Conservation (phyloP, 78 protist genomes). For the slime mould (Dictyostelium discoideum) region dicty_2.7 NC_007090.3:3674001-3674500, state of each 20-base stretch:
- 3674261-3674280: neutral
- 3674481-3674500: neutral
- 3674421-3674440: neutral
- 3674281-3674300: neutral
- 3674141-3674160: neutral
- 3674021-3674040: neutral
- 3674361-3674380: neutral
- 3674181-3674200: neutral
- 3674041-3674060: neutral
- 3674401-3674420: neutral
- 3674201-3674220: constrained; percentile 25
- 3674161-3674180: neutral
- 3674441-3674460: neutral
- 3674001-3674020: neutral
- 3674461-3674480: neutral
- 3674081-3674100: constrained; percentile 8
- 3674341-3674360: neutral
- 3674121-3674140: neutral
- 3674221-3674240: neutral
- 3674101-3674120: neutral
- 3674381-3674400: neutral
- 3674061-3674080: neutral
- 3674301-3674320: neutral
- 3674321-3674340: constrained; percentile 10
- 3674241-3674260: neutral